phyloP scores from a whole-genome alignment of 495 filamentous ascomycete genomes.

The Sabuloglossum arenarium region DNA sequence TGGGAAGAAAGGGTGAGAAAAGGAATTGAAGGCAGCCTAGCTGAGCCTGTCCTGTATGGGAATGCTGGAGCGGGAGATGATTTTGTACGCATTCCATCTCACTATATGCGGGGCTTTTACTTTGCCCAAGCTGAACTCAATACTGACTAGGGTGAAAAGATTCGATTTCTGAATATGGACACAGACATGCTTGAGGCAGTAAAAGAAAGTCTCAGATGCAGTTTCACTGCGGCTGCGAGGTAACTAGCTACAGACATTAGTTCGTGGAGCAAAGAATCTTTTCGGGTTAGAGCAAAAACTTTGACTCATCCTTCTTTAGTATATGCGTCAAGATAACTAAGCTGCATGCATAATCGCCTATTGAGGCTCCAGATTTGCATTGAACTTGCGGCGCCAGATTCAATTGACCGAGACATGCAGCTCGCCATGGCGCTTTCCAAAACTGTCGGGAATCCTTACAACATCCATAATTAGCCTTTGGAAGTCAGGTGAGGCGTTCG shows the following conservation, averaged over 20 bases:
- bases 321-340: background rate
- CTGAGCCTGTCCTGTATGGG: constrained; percentile 59
- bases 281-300: background rate
- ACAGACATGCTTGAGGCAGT: constrained; percentile 32
- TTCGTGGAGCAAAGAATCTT: background rate
- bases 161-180: constrained; percentile 47
- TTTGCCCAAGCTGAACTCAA: background rate
- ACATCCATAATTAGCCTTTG: background rate
- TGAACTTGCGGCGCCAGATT: background rate
- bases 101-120: background rate
- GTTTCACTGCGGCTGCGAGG: constrained; percentile 14
- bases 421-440: background rate
- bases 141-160: constrained; percentile 22
- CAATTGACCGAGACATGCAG: background rate
- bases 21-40: constrained; percentile 52
- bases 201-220: constrained; percentile 36
- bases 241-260: background rate
- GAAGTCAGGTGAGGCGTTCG: background rate
- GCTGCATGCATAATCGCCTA: background rate
- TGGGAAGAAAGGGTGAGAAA: constrained; percentile 70
- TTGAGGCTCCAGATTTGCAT: background rate
- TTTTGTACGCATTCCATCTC: constrained; percentile 27
- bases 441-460: background rate
- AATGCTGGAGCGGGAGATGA: constrained; percentile 40
- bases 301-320: background rate